Evolutionary conservation across 495 filamentous ascomycete genomes (phyloP).

Genomic region (Letharia lupina): DNA sequence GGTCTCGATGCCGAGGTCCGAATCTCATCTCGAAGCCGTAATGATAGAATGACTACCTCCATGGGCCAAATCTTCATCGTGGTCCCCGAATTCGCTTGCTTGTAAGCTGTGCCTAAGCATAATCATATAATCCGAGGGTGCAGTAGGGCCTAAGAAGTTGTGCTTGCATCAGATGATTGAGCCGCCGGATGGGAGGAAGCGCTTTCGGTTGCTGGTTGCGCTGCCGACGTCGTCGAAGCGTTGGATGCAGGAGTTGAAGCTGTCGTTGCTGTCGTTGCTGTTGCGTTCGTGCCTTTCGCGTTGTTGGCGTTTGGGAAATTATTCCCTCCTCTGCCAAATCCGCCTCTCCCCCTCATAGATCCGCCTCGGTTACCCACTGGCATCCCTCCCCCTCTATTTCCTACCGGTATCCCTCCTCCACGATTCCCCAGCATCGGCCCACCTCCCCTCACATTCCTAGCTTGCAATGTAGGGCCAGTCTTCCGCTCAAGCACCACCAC

Average conservation of each 20-base stretch:
- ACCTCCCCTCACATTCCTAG: slow-evolving; percentile 20
- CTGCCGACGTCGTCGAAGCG: neutral
- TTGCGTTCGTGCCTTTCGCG: neutral
- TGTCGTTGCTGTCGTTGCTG: neutral
- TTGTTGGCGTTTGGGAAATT: slow-evolving; percentile 10
- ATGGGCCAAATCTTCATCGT: neutral
- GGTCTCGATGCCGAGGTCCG: neutral
- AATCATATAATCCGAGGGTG: no score
- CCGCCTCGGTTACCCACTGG: slow-evolving; percentile 21
- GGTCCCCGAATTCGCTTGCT: neutral
- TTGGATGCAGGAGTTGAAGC: neutral
- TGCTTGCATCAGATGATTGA: slow-evolving; percentile 1
- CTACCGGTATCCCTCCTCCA: neutral
- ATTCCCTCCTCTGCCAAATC: slow-evolving; percentile 16
- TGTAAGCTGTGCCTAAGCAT: neutral
- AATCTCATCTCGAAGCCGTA: neutral
- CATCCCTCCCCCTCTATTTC: slow-evolving; percentile 18
- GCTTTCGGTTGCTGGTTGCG: neutral
- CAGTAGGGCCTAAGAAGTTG: neutral
- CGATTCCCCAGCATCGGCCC: slow-evolving; percentile 8
- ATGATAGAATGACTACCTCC: neutral
- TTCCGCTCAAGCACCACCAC: slow-evolving; percentile 82
- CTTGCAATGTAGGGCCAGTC: slow-evolving; percentile 30
- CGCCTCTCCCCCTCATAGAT: slow-evolving; percentile 23
- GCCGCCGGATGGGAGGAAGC: neutral